phyloP scores from a whole-genome alignment of 768 basidiomycete species.

The Mycena floridula region DNA sequence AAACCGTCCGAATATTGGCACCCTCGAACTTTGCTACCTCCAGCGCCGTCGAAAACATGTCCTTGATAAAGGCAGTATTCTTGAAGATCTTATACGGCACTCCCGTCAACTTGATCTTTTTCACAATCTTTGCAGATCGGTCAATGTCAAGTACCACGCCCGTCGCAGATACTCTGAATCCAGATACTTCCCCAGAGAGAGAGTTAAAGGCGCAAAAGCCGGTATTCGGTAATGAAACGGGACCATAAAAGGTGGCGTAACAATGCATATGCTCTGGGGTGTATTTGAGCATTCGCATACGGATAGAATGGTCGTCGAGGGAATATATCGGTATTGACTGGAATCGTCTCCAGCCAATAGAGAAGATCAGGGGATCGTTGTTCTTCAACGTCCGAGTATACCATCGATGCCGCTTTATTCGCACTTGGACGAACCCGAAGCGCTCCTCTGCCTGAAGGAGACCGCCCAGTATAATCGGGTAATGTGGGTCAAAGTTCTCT shows the following conservation, averaged over 20 bases:
- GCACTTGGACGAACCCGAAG: slow-evolving; percentile 90
- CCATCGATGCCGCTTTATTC: slow-evolving; percentile 97
- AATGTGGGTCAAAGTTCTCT: slow-evolving; percentile 86
- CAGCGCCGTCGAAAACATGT: slow-evolving; percentile 91
- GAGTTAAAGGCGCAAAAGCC: slow-evolving; percentile 98
- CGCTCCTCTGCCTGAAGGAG: slow-evolving; percentile 85
- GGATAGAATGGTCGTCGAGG: slow-evolving; percentile 94
- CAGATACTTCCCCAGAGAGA: slow-evolving; percentile 53
- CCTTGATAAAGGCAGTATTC: slow-evolving; percentile 96
- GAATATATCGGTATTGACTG: slow-evolving; percentile 94
- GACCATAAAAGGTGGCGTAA: slow-evolving; percentile 95
- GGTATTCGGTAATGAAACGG: slow-evolving; percentile 86
- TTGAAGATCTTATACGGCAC: slow-evolving; percentile 97
- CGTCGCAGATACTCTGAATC: slow-evolving; percentile 88
- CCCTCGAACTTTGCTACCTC: slow-evolving; percentile 99
- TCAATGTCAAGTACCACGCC: slow-evolving; percentile 95
- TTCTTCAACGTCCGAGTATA: slow-evolving; percentile 87
- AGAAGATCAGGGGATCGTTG: slow-evolving; percentile 94
- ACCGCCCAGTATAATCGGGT: slow-evolving; percentile 90
- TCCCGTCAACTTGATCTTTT: slow-evolving; percentile 96
- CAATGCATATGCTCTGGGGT: slow-evolving; percentile 99
- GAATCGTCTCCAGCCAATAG: slow-evolving; percentile 97
- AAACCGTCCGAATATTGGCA: slow-evolving; percentile 92
- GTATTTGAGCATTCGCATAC: slow-evolving; percentile 99
- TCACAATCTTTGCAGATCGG: slow-evolving; percentile 90